Conservation (phyloP, 1,284 basidiomycete species). For the Neotropicomus parvogracilis region DNA sequence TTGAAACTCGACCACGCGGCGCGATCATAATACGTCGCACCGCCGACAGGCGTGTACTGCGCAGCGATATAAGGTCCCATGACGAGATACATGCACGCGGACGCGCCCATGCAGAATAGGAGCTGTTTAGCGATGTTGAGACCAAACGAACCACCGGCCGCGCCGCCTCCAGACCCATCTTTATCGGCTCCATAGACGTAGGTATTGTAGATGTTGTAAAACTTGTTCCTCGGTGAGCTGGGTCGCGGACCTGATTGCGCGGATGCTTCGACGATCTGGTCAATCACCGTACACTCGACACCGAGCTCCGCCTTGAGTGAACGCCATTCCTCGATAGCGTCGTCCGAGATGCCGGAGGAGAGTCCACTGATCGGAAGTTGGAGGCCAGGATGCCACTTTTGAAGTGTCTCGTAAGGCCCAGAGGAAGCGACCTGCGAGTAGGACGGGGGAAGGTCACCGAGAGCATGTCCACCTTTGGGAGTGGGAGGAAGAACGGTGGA, state of each 20-base stretch:
- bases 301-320: conserved; percentile 74
- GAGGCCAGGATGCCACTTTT: conserved; percentile 65
- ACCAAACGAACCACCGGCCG: conserved; percentile 26
- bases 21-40: conserved; percentile 74
- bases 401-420: conserved; percentile 55
- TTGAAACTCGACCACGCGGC: conserved; percentile 76
- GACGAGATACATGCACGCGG: conserved; percentile 53
- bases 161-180: conserved; percentile 14
- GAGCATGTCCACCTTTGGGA: conserved; percentile 45
- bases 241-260: conserved; percentile 37
- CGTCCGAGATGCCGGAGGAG: conserved; percentile 54
- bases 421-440: conserved; percentile 56
- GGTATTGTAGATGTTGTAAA: conserved; percentile 83
- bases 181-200: conserved; percentile 58
- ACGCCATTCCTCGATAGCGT: conserved; percentile 66
- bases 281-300: conserved; percentile 72
- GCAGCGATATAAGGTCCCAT: conserved; percentile 57
- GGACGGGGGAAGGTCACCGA: conserved; percentile 62
- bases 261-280: conserved; percentile 58
- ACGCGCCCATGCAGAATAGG: conserved; percentile 52
- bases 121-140: conserved; percentile 39
- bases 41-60: conserved; percentile 52
- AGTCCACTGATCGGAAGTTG: conserved; percentile 54
- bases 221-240: conserved; percentile 43
- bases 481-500: conserved; percentile 66